Percentiles rank a stretch among this genome's conserved stretches.
Evolutionary conservation across 2,329 filamentous ascomycete species (phyloP).

Genomic region (Colletotrichum brevisporum): DNA sequence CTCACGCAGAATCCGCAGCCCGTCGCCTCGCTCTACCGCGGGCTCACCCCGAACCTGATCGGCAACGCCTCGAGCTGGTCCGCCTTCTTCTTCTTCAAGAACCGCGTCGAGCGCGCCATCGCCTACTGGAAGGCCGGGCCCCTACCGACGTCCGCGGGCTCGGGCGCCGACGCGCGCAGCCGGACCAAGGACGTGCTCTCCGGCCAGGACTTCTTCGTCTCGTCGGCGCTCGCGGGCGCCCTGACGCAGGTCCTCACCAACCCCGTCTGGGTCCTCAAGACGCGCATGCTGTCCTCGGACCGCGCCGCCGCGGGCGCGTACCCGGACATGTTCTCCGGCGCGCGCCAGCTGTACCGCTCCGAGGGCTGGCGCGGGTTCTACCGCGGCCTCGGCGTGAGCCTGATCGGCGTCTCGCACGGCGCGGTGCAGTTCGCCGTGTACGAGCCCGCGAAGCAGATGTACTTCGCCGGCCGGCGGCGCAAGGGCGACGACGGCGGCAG

Average conservation of each 20-base stretch:
- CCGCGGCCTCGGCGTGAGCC: conserved; percentile 84
- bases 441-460: conserved; percentile 75
- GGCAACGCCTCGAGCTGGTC: conserved; percentile 94
- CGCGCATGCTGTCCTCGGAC: conserved; percentile 93
- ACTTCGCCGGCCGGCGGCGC: conserved; percentile 62
- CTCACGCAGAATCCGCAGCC: conserved; percentile 67
- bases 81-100: conserved; percentile 88
- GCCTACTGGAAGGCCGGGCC: conserved; percentile 49
- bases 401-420: conserved; percentile 91
- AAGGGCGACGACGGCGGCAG: conserved; percentile 45
- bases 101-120: conserved; percentile 65
- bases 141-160: conserved; percentile 14
- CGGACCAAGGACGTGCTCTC: conserved; percentile 59
- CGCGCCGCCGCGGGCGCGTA: conserved; percentile 83
- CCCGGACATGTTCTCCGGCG: conserved; percentile 80
- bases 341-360: conserved; percentile 72
- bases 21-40: conserved; percentile 84
- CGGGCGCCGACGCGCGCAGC: conserved; percentile 40
- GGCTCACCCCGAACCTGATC: conserved; percentile 89
- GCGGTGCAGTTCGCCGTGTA: conserved; percentile 98
- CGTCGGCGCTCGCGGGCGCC: conserved; percentile 79
- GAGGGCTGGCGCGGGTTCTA: conserved; percentile 90
- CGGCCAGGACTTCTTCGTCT: conserved; percentile 83
- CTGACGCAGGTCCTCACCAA: conserved; percentile 89
- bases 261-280: conserved; percentile 98